Evolutionary conservation across 345 rosid species (phyloP), one percentile per base, ranked within the genome.

Genomic region (Diplotaxis tenuifolia): DNA sequence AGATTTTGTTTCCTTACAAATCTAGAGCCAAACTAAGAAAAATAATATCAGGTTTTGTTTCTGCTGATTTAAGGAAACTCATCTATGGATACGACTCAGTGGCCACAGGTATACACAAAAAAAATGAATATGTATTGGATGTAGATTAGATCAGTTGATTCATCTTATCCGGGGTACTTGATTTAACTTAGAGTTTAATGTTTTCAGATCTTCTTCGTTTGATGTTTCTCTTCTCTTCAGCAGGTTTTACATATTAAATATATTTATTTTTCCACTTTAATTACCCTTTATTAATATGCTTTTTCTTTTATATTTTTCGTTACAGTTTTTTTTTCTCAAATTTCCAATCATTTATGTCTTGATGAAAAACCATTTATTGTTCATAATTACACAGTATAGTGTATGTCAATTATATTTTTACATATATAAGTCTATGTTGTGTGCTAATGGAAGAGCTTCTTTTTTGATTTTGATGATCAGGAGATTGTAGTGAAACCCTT

Each of bases 1-100:
- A 78, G 79, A 53, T 53, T 45, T 56, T 62, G 18, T 3, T 9
- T 45, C 56, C 20, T 21, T 28, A 19, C 69, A 52, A 52, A 36
- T 67, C 55, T 12, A 50, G 10, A 60, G 40, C 7, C 40, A 29
- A 59, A 60, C 10, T 4, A 56, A 64, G 54, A 18, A 56, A 65
- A 58, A 12, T 15, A 65, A 14, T 22, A 63, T 65, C 63, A 77
- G 36, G 27, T 59, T 75, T 63, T 76, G 50, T 74, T 70, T 75
- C 53, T 62, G 62, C 62, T 65, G 72, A 55, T 71, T 71, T 71
- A 61, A 72, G 68, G 74, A 81, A 57, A 63, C 74, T 84, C 76
- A 83, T 72, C 84, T 90, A 93, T 93, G 98, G 97, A 91, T 84
- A 93, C 91, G 68, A 92, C 91, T 84, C 91, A 86, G 69, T 93